Conservation (phyloP, 345 rosid species). For the Salix udensis region DNA sequence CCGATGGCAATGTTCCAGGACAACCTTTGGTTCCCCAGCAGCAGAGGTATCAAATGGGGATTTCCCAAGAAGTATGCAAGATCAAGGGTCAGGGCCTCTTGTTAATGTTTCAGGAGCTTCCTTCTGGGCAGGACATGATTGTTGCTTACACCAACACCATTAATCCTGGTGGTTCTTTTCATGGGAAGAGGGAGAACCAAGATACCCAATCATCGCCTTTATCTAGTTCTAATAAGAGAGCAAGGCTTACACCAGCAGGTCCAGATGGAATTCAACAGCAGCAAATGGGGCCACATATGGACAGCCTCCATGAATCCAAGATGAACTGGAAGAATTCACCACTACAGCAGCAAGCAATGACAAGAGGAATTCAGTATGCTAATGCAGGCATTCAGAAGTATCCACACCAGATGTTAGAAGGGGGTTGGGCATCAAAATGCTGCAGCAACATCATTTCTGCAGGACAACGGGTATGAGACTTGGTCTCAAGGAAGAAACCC, state of each 20-base stretch:
- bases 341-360: conserved; percentile 50
- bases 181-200: conserved; percentile 68
- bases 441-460: conserved; percentile 52
- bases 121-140: conserved; percentile 66
- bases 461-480: conserved; percentile 57
- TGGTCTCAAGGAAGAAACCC: conserved; percentile 73
- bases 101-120: conserved; percentile 48
- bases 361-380: conserved; percentile 59
- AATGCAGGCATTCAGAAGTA: conserved; percentile 59
- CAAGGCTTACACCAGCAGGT: conserved; percentile 45
- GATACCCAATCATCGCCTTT: conserved; percentile 62
- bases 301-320: conserved; percentile 58
- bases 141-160: conserved; percentile 51
- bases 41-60: conserved; percentile 51
- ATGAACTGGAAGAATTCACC: conserved; percentile 61
- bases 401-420: conserved; percentile 65
- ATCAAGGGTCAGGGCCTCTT: conserved; percentile 52
- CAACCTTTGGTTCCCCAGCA: conserved; percentile 50
- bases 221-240: conserved; percentile 60
- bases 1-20: conserved; percentile 50
- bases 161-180: conserved; percentile 48
- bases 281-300: conserved; percentile 55
- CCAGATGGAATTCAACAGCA: conserved; percentile 69
- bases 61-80: conserved; percentile 56
- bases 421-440: conserved; percentile 66